Conservation (phyloP, 2,329 filamentous ascomycete genomes). For the Talaromyces funiculosus region DNA sequence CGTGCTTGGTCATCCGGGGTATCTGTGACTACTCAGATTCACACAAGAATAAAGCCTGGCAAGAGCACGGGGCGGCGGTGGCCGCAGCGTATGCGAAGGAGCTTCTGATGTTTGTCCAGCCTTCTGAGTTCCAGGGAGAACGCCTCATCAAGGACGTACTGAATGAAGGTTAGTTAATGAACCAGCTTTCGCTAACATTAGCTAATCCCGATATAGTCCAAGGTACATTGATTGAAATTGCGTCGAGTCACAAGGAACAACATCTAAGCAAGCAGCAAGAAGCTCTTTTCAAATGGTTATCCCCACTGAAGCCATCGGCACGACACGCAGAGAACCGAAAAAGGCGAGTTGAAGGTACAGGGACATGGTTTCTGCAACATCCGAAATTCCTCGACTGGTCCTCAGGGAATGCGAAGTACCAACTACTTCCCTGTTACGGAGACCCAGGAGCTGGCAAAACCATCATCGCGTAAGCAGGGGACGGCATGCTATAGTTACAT, state of each 20-base stretch:
- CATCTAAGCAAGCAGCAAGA: background rate
- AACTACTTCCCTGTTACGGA: slow-evolving; percentile 13
- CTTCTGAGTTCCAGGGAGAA: background rate
- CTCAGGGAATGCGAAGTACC: slow-evolving; percentile 1
- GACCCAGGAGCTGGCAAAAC: slow-evolving; percentile 15
- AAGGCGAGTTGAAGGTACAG: slow-evolving; percentile 4
- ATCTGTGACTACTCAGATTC: slow-evolving; percentile 18
- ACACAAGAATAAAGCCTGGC: slow-evolving; percentile 17
- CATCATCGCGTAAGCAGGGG: slow-evolving; percentile 12
- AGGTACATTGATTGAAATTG: background rate
- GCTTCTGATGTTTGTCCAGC: background rate
- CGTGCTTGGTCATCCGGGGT: slow-evolving; percentile 17
- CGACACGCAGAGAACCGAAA: slow-evolving; percentile 2
- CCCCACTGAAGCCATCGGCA: slow-evolving; percentile 5
- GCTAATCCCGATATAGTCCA: background rate
- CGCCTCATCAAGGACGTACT: background rate
- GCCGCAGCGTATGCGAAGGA: slow-evolving; percentile 18
- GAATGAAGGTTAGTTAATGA: background rate
- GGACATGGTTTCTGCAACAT: slow-evolving; percentile 4
- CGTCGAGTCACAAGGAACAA: background rate
- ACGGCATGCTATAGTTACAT: background rate
- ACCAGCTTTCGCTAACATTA: too few relatives aligned
- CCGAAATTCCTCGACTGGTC: slow-evolving; percentile 7
- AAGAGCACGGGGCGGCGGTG: slow-evolving; percentile 13
- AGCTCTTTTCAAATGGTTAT: background rate